Evolutionary conservation across 805 yeast genomes (phyloP).

Genomic region (Metschnikowia cerradonensis): DNA sequence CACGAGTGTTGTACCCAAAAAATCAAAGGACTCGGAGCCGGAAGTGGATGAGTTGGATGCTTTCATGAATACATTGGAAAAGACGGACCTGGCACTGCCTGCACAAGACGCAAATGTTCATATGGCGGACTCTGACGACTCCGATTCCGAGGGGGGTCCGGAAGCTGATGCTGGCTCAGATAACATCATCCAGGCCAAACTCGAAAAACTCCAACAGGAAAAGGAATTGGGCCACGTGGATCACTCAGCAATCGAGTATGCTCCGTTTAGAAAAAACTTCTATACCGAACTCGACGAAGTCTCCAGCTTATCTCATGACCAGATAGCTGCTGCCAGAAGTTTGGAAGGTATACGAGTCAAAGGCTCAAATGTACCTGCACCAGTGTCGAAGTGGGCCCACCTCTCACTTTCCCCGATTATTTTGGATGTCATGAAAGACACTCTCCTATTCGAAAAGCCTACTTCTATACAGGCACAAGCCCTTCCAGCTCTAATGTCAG

Average conservation of each 20-base stretch:
- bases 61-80: conserved; percentile 9
- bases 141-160: conserved; percentile 11
- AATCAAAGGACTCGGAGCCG: background rate
- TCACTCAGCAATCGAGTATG: conserved; percentile 42
- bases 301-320: conserved; percentile 44
- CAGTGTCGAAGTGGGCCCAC: conserved; percentile 75
- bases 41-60: conserved; percentile 29
- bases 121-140: conserved; percentile 22
- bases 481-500: conserved; percentile 84
- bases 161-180: conserved; percentile 10
- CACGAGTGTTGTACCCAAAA: conserved; percentile 3
- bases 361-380: conserved; percentile 57
- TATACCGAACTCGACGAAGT: conserved; percentile 60
- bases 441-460: conserved; percentile 55
- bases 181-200: conserved; percentile 32
- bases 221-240: conserved; percentile 49
- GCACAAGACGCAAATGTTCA: conserved; percentile 1
- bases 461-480: conserved; percentile 91
- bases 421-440: conserved; percentile 47
- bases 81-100: background rate
- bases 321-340: conserved; percentile 50
- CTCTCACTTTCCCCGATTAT: conserved; percentile 67
- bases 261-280: conserved; percentile 56
- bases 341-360: conserved; percentile 65
- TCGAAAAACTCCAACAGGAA: conserved; percentile 42